Conservation (phyloP, 768 basidiomycete species). For the Termitomyces sp. region DNA sequence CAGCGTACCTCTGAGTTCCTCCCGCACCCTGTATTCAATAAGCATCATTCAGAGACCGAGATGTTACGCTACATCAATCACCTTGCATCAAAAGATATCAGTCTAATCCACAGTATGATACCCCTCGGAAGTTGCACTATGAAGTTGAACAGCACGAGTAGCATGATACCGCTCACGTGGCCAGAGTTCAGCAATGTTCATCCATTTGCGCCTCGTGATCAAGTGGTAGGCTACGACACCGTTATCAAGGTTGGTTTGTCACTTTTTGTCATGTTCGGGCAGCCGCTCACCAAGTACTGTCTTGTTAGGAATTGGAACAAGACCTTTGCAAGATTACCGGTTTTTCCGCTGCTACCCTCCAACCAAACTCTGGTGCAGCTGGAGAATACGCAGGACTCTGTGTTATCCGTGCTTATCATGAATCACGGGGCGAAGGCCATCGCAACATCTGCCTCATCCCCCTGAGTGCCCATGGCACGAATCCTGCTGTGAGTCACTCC, state of each 20-base stretch:
- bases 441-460: constrained; percentile 93
- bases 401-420: constrained; percentile 92
- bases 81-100: constrained; percentile 90
- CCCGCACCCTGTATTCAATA: constrained; percentile 89
- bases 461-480: constrained; percentile 95
- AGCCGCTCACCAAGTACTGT: not conserved
- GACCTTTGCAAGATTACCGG: constrained; percentile 95
- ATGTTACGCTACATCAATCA: constrained; percentile 97
- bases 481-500: constrained; percentile 73
- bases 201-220: constrained; percentile 87
- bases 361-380: constrained; percentile 97
- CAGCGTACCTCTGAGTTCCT: constrained; percentile 68
- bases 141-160: constrained; percentile 98
- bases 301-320: constrained; percentile 72
- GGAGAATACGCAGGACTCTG: constrained; percentile 97
- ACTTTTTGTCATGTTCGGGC: not conserved
- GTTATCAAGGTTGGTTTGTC: constrained; percentile 60
- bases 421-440: constrained; percentile 78
- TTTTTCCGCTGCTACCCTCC: constrained; percentile 94
- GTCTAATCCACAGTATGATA: constrained; percentile 95
- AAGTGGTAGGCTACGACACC: constrained; percentile 81
- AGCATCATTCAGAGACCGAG: constrained; percentile 97
- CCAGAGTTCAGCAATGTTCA: constrained; percentile 88
- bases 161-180: constrained; percentile 96
- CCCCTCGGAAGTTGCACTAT: constrained; percentile 94